Evolutionary conservation across 2,329 filamentous ascomycete species (phyloP).

Genomic region (Clarireedia paspali): DNA sequence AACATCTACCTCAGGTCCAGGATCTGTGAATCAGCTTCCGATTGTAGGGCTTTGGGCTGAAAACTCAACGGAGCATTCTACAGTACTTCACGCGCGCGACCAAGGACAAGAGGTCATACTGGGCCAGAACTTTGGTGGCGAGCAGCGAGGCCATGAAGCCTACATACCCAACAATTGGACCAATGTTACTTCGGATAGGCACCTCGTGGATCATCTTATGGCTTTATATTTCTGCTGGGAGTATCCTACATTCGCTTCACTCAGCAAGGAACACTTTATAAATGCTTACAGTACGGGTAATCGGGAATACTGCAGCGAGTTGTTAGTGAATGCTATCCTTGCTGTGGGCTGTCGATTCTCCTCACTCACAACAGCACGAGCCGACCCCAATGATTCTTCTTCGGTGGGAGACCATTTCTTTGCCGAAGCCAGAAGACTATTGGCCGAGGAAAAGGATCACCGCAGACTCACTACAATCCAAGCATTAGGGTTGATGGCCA

Average conservation of each 20-base stretch:
- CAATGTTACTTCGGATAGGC: slow-evolving; percentile 47
- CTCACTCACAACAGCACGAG: slow-evolving; percentile 54
- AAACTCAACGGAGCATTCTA: slow-evolving; percentile 3
- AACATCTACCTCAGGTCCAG: slow-evolving; percentile 15
- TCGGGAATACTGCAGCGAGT: slow-evolving; percentile 34
- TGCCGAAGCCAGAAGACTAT: slow-evolving; percentile 55
- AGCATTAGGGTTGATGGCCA: slow-evolving; percentile 67
- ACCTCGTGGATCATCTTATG: slow-evolving; percentile 54
- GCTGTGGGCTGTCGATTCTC: slow-evolving; percentile 62
- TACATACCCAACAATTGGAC: slow-evolving; percentile 47
- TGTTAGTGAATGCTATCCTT: slow-evolving; percentile 26
- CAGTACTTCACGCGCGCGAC: slow-evolving; percentile 35
- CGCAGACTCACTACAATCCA: slow-evolving; percentile 63
- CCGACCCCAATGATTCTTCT: slow-evolving; percentile 49
- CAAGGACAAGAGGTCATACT: slow-evolving; percentile 41
- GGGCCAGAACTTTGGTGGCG: slow-evolving; percentile 50
- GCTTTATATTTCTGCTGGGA: slow-evolving; percentile 67
- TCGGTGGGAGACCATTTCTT: slow-evolving; percentile 71
- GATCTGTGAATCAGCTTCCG: slow-evolving; percentile 38
- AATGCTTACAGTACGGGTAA: slow-evolving; percentile 15
- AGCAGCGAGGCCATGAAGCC: slow-evolving; percentile 43
- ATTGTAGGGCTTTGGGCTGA: slow-evolving; percentile 34
- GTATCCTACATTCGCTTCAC: slow-evolving; percentile 64
- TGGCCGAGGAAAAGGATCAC: slow-evolving; percentile 44
- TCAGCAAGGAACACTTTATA: slow-evolving; percentile 41